phyloP scores from a whole-genome alignment of 345 rosid species.

The Streptanthus diversifolius region DNA sequence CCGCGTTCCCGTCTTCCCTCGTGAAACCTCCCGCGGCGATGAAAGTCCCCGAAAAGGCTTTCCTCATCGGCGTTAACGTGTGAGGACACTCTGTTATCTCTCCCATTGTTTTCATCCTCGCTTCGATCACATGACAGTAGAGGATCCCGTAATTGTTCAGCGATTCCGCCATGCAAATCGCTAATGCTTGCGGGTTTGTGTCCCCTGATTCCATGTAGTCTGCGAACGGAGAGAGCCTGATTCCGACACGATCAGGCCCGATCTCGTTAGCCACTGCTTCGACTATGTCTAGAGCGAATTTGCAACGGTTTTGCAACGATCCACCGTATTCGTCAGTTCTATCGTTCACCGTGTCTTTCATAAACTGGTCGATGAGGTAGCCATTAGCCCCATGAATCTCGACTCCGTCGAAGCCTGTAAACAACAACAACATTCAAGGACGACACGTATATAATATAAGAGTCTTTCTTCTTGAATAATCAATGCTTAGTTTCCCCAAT shows the following conservation, averaged over 20 bases:
- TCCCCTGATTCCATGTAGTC: slow-evolving; percentile 52
- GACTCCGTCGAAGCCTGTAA: slow-evolving; percentile 67
- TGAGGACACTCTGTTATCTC: slow-evolving; percentile 35
- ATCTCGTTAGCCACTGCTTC: slow-evolving; percentile 62
- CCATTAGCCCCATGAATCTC: slow-evolving; percentile 84
- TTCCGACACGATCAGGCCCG: slow-evolving; percentile 63
- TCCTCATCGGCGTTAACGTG: slow-evolving; percentile 52
- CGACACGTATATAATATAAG: neutral
- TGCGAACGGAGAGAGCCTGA: slow-evolving; percentile 62
- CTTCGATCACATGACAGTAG: slow-evolving; percentile 70
- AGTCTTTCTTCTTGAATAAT: neutral
- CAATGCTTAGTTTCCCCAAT: neutral
- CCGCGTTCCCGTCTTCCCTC: slow-evolving; percentile 48
- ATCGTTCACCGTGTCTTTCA: slow-evolving; percentile 69
- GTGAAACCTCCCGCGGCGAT: slow-evolving; percentile 58
- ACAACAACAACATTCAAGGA: slow-evolving; percentile 2
- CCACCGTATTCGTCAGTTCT: slow-evolving; percentile 70
- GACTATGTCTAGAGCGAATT: slow-evolving; percentile 57
- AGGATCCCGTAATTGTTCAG: slow-evolving; percentile 52
- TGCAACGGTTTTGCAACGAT: slow-evolving; percentile 62
- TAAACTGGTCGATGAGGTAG: slow-evolving; percentile 58
- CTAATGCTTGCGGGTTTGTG: slow-evolving; percentile 58
- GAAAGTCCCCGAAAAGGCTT: slow-evolving; percentile 61
- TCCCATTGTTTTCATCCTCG: slow-evolving; percentile 42
- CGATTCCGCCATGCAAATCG: slow-evolving; percentile 55